phyloP scores from a whole-genome alignment of 2,329 filamentous ascomycete species.

The Pseudocercospora macadamiae region DNA sequence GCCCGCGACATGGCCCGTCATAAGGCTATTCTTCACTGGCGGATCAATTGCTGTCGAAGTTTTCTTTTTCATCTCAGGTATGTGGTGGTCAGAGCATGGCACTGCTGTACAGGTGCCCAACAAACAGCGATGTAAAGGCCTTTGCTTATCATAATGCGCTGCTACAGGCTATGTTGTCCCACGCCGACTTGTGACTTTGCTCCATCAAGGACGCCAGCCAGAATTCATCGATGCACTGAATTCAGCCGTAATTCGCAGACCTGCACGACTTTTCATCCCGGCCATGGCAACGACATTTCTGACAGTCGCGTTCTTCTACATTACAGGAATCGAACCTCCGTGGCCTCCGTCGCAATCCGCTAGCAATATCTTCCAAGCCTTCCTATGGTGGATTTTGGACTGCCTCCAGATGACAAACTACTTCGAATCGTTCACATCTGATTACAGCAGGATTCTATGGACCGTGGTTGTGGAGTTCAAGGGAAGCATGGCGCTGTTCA shows the following conservation, averaged over 20 bases:
- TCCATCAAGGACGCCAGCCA: constrained; percentile 35
- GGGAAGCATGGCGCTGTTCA: constrained; percentile 66
- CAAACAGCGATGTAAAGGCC: not conserved
- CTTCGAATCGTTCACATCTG: constrained; percentile 16
- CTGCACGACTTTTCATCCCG: constrained; percentile 52
- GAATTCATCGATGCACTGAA: constrained; percentile 46
- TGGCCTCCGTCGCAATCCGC: constrained; percentile 33
- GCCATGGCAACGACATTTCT: constrained; percentile 58
- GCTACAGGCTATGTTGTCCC: constrained; percentile 50
- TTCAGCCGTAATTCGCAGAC: constrained; percentile 53
- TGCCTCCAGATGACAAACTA: constrained; percentile 54
- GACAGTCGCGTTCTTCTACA: constrained; percentile 57
- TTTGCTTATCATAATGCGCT: not conserved
- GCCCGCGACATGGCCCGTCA: constrained; percentile 38
- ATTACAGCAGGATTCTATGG: constrained; percentile 46
- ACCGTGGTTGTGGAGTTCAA: constrained; percentile 66
- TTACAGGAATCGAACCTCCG: constrained; percentile 39
- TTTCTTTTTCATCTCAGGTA: constrained; percentile 54
- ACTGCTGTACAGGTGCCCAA: not conserved
- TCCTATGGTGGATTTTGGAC: constrained; percentile 55
- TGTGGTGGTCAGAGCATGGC: no score
- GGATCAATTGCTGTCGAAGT: constrained; percentile 60
- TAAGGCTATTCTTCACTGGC: constrained; percentile 55
- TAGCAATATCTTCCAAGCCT: constrained; percentile 50
- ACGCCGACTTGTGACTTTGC: constrained; percentile 43